Conservation (phyloP, 2,329 filamentous ascomycete species). For the Aspergillus aculeatinus region DNA sequence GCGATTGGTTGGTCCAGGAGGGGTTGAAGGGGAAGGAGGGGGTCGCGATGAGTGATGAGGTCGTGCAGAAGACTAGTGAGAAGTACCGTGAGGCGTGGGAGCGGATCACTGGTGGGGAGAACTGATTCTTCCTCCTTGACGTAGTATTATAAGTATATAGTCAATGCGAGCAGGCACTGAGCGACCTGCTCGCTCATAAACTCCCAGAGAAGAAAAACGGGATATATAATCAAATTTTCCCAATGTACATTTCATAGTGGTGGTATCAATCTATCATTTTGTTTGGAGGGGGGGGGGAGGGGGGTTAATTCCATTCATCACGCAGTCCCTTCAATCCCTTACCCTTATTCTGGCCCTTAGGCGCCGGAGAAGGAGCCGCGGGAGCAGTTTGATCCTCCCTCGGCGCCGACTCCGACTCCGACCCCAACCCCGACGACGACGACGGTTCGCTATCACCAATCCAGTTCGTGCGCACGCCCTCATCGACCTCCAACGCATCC, state of each 20-base stretch:
- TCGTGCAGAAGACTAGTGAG: conserved; percentile 65
- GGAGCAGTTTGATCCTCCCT: neutral
- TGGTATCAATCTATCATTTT: conserved; percentile 2
- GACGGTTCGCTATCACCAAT: conserved; percentile 4
- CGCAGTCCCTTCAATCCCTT: conserved; percentile 38
- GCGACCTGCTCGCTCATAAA: neutral
- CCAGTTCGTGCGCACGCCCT: conserved; percentile 35
- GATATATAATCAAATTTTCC: neutral
- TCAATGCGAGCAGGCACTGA: neutral
- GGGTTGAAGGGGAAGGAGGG: conserved; percentile 74
- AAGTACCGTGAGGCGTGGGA: conserved; percentile 77
- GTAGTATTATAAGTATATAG: neutral
- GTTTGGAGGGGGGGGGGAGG: too few relatives aligned
- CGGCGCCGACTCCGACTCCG: conserved; percentile 9
- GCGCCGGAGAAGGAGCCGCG: neutral
- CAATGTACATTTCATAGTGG: conserved; percentile 15
- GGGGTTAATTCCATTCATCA: conserved; percentile 33
- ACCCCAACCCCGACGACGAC: conserved; percentile 6
- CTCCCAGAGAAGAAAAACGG: neutral
- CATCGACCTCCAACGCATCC: conserved; percentile 39
- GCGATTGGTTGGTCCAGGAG: conserved; percentile 75
- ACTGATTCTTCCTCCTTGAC: neutral
- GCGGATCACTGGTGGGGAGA: conserved; percentile 62
- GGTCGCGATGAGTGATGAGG: conserved; percentile 69
- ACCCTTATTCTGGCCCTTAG: conserved; percentile 21